Base-by-base conservation (phyloP, 2,329 filamentous ascomycete species). In the Fusarium sp. region DNA sequence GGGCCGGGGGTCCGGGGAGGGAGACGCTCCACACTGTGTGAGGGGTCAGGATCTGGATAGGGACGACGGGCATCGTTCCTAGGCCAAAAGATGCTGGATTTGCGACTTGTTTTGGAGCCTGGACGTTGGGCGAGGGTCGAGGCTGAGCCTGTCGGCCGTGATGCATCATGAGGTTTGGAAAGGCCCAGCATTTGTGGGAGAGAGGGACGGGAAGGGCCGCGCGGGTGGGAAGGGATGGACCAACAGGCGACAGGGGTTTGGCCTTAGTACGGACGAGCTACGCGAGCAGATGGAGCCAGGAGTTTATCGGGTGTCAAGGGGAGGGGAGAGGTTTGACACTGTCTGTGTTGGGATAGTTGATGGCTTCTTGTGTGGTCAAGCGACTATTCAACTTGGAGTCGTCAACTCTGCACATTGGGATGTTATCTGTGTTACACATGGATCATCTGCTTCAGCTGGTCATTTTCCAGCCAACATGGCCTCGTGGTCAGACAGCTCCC, bases 131-230 rank as follows among this genome's bases (percentile, higher is more conserved):
- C 29, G 20, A 64, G 24, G 37, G 50, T 52, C 52, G 59, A 33
- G 60, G 6, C 24, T 65, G 57, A 65, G 59, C 33, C 33, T 27
- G 31, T 41, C 22, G 48, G 24, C 31, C 33, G 48, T 61, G 62
- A 65, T 48, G 64, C 27, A 68, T 72, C 65, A 41, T 27, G 64
- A 61, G 52, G 50, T 33, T 43, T 43, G 24, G 48, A 69, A 50
- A 43, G 39, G 24, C 27, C 24, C 48, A 64, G 50, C 39, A 43
- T 50, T 72, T 62, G 33, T 22, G 48, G 58, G 52, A 61, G 45
- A 74, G 57, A 74, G 64, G 71, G 72, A 66, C 72, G 72, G 72
- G 72, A 75, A 75, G 72, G 72, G 72, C 72, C 72, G 72, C 72
- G 41, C 72, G 60, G 72, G 68, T 57, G 68, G 60, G 61, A 58